Evolutionary conservation across 495 filamentous ascomycete species (phyloP).

Genomic region (Xylaria castorea): DNA sequence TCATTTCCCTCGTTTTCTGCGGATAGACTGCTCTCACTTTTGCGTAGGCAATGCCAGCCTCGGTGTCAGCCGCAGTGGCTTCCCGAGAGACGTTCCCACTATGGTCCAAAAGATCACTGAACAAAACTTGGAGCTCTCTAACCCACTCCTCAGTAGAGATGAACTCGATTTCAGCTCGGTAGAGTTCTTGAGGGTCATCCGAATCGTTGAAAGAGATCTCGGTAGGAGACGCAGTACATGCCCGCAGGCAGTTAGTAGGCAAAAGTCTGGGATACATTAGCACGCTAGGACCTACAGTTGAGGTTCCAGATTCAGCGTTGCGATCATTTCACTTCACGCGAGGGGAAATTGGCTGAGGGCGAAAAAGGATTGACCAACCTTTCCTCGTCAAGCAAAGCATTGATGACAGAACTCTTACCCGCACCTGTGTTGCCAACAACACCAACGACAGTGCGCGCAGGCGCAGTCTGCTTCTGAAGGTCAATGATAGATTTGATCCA

Average conservation of each 20-base stretch:
- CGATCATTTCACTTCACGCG: neutral
- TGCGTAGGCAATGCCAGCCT: conserved; percentile 65
- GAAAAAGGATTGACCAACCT: conserved; percentile 33
- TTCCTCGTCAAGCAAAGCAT: conserved; percentile 64
- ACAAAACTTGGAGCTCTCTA: conserved; percentile 58
- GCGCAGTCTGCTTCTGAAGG: conserved; percentile 33
- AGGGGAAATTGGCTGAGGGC: neutral
- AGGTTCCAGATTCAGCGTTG: neutral
- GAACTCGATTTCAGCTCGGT: conserved; percentile 71
- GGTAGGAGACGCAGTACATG: conserved; percentile 70
- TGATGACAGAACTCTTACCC: conserved; percentile 68
- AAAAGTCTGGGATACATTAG: conserved; percentile 35
- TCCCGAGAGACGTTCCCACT: conserved; percentile 52
- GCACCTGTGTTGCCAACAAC: conserved; percentile 66
- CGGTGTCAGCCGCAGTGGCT: conserved; percentile 51
- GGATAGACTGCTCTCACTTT: conserved; percentile 74
- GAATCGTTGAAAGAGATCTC: conserved; percentile 68
- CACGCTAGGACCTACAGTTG: neutral
- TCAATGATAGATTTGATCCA: conserved; percentile 55
- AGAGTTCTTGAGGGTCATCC: conserved; percentile 53
- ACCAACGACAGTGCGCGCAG: conserved; percentile 57
- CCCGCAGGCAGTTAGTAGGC: conserved; percentile 53
- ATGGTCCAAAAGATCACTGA: conserved; percentile 60
- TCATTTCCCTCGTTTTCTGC: conserved; percentile 55
- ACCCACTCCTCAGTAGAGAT: conserved; percentile 63